Evolutionary conservation across 2,329 filamentous ascomycete genomes (phyloP).

Genomic region (Colletotrichum cuscutae): DNA sequence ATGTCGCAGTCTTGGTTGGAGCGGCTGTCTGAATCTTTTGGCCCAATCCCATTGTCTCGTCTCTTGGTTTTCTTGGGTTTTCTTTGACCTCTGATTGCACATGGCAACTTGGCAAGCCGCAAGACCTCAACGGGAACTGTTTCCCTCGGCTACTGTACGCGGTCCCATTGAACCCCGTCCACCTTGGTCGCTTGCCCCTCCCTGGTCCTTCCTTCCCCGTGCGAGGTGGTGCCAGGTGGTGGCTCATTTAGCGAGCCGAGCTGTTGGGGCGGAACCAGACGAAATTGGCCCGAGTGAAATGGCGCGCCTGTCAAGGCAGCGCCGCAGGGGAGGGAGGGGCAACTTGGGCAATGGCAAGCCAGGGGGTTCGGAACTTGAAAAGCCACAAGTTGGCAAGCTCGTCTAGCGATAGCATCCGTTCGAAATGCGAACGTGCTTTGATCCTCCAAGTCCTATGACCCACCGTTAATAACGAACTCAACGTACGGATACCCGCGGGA

Average conservation of each 20-base stretch:
- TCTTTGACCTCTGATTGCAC: neutral
- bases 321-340: neutral
- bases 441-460: no score
- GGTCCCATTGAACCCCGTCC: neutral
- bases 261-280: conserved; percentile 4
- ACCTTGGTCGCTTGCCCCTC: no score
- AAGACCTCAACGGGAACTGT: neutral
- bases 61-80: neutral
- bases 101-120: neutral
- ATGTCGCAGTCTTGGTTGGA: neutral
- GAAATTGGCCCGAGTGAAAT: conserved; percentile 23
- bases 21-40: neutral
- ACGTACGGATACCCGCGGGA: neutral
- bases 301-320: conserved; percentile 15
- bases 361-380: neutral
- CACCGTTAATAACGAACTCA: no score
- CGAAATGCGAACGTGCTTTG: neutral
- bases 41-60: neutral
- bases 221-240: neutral
- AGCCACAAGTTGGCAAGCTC: no score
- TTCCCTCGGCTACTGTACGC: neutral
- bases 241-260: conserved; percentile 24
- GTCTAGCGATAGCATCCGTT: neutral
- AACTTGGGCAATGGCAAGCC: no score
- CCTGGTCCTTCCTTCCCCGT: neutral